These are phyloP conservation scores for Biscogniauxia mediterranea DNA, from an alignment of 2,329 filamentous ascomycete species.

Conservation along the genomic window DNA sequence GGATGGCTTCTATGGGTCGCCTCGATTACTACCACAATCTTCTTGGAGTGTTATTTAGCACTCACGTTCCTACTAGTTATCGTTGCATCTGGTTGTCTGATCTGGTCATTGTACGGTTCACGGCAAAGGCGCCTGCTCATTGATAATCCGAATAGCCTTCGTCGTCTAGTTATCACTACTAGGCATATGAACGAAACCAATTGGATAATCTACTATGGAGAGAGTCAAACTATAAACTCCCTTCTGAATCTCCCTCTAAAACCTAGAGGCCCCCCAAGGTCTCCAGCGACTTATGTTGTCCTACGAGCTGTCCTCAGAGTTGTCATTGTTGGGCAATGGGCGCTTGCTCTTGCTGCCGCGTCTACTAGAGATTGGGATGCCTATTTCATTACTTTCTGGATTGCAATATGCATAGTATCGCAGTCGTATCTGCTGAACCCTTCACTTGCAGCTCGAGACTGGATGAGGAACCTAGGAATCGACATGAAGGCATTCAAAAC, in stretches of 20 bases:
- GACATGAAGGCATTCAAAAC: neutral
- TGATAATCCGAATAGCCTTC: neutral
- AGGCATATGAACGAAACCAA: conserved; percentile 2
- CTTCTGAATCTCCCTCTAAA: conserved; percentile 3
- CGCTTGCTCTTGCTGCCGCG: conserved; percentile 1
- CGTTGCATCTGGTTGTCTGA: neutral
- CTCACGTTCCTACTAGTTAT: conserved; percentile 3
- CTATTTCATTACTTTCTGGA: conserved; percentile 7
- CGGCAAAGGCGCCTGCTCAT: neutral
- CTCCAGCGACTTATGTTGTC: neutral
- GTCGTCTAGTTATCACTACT: neutral
- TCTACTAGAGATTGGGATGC: conserved; percentile 4
- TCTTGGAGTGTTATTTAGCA: conserved; percentile 2
- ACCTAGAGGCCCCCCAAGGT: neutral
- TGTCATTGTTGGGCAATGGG: conserved; percentile 5
- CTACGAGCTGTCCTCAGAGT: conserved; percentile 1
- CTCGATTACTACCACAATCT: neutral
- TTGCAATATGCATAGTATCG: conserved; percentile 3
- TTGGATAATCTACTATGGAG: conserved; percentile 4
- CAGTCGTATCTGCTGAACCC: conserved; percentile 1
- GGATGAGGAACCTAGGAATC: conserved; percentile 1
- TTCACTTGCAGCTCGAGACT: neutral
- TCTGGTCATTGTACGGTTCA: neutral
- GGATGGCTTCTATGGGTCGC: neutral
- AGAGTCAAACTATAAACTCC: conserved; percentile 1